A percentile compares a stretch with the other conserved stretches of the same genome.
These are phyloP conservation scores for Coprinopsis marcescibilis DNA, from an alignment of 768 basidiomycete genomes.

Conservation along the genomic window DNA sequence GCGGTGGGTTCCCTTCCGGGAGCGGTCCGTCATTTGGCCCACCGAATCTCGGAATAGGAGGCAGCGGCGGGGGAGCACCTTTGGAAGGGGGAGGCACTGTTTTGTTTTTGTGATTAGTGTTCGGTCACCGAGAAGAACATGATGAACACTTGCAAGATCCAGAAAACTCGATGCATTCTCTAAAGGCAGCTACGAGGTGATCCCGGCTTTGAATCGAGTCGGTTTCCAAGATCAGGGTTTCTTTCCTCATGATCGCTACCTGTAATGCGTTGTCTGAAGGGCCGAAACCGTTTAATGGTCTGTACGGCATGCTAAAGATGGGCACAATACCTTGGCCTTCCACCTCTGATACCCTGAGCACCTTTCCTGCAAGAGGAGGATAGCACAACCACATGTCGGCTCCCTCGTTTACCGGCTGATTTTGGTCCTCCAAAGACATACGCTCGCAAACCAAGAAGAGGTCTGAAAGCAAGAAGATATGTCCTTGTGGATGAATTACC, in stretches of 20 bases:
- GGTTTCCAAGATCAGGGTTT: conserved; percentile 64
- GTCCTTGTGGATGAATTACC: conserved; percentile 70
- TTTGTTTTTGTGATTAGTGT: too few relatives aligned
- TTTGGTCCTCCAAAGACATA: conserved; percentile 63
- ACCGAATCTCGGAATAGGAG: conserved; percentile 32
- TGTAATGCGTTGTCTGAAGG: conserved; percentile 63
- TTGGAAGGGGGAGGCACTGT: conserved; percentile 55
- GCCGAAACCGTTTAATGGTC: background rate
- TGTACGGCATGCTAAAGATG: conserved; percentile 1
- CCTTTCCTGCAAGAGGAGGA: conserved; percentile 93
- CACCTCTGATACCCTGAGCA: conserved; percentile 65
- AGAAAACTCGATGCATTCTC: conserved; percentile 82
- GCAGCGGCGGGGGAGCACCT: conserved; percentile 64
- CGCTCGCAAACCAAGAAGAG: conserved; percentile 87
- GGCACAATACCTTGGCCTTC: conserved; percentile 49
- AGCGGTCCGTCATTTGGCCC: conserved; percentile 4
- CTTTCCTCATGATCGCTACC: conserved; percentile 84
- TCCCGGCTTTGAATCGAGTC: conserved; percentile 56
- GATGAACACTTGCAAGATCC: conserved; percentile 49
- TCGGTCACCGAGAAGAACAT: background rate
- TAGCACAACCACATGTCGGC: conserved; percentile 91
- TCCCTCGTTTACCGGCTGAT: conserved; percentile 43
- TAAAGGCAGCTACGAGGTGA: conserved; percentile 61
- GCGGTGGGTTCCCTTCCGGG: conserved; percentile 9
- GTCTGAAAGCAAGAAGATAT: conserved; percentile 88